Conservation (phyloP, 1,284 basidiomycete genomes). For the Austropuccinia psidii region DNA sequence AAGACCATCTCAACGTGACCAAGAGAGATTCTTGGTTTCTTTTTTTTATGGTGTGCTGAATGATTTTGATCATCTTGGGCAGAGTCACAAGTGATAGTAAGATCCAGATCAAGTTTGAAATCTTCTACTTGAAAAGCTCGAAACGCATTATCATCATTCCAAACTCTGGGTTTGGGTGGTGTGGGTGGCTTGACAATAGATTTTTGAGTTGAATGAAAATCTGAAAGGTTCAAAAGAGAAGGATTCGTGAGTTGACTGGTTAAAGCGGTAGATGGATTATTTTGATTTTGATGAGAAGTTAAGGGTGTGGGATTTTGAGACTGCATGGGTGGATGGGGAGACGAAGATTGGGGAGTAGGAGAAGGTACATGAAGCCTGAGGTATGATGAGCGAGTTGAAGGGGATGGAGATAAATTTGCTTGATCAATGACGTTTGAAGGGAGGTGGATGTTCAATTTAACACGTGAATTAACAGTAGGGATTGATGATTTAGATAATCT, state of each 20-base stretch:
- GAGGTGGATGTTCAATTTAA: neutral
- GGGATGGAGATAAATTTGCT: neutral
- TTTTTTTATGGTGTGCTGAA: neutral
- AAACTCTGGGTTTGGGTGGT: slow-evolving; percentile 26
- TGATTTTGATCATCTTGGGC: neutral
- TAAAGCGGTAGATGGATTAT: neutral
- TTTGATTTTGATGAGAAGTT: neutral
- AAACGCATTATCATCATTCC: slow-evolving; percentile 30
- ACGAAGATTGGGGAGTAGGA: neutral
- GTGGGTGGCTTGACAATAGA: neutral
- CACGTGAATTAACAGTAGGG: neutral
- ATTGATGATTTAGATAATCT: neutral
- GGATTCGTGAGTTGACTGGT: neutral
- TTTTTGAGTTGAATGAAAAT: neutral
- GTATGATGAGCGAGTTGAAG: neutral
- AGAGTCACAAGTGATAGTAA: slow-evolving; percentile 16
- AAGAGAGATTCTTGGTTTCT: slow-evolving; percentile 9
- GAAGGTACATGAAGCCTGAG: neutral
- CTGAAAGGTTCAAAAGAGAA: neutral
- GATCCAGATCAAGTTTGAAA: slow-evolving; percentile 19
- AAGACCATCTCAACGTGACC: slow-evolving; percentile 29
- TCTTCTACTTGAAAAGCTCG: slow-evolving; percentile 20
- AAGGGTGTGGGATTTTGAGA: no score
- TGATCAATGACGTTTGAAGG: neutral
- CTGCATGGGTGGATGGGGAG: neutral